phyloP scores from a whole-genome alignment of 768 basidiomycete species.

The Leccinellum luteum region DNA sequence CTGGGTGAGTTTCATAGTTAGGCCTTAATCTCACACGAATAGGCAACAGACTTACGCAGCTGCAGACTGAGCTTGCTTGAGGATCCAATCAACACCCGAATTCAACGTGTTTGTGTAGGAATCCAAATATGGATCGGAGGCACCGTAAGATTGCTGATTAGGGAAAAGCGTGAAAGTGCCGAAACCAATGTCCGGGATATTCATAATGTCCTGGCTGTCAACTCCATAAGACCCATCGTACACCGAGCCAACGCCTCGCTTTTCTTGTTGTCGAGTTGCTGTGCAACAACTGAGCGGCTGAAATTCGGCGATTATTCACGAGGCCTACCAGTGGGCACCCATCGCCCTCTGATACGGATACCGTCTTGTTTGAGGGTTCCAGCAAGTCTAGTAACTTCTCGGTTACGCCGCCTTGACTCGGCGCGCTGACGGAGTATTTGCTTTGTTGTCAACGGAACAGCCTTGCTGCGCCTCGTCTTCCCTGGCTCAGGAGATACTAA shows the following conservation, averaged over 20 bases:
- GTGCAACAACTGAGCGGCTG: slow-evolving; percentile 4
- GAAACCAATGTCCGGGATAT: slow-evolving; percentile 56
- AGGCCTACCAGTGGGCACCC: slow-evolving; percentile 51
- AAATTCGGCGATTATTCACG: background rate
- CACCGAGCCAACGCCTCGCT: slow-evolving; percentile 43
- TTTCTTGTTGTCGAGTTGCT: slow-evolving; percentile 50
- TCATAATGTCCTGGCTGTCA: slow-evolving; percentile 62
- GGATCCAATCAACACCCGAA: slow-evolving; percentile 55
- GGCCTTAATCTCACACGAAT: background rate
- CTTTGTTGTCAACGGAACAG: slow-evolving; percentile 44
- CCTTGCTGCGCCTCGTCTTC: slow-evolving; percentile 34
- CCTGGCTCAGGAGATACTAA: slow-evolving; percentile 42
- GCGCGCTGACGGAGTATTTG: slow-evolving; percentile 48
- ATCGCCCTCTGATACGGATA: slow-evolving; percentile 55
- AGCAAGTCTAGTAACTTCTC: slow-evolving; percentile 34
- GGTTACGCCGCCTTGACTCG: slow-evolving; percentile 44
- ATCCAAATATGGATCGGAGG: slow-evolving; percentile 46
- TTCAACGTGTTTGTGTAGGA: slow-evolving; percentile 52
- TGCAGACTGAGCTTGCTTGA: slow-evolving; percentile 43
- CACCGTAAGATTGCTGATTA: slow-evolving; percentile 57
- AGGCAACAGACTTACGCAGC: slow-evolving; percentile 37
- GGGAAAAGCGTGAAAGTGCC: slow-evolving; percentile 65
- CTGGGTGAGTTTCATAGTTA: slow-evolving; percentile 30
- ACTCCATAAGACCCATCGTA: slow-evolving; percentile 66
- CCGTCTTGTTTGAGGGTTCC: slow-evolving; percentile 37